Evolutionary conservation across 768 basidiomycete genomes (phyloP).

Genomic region (Filobasidium floriforme): DNA sequence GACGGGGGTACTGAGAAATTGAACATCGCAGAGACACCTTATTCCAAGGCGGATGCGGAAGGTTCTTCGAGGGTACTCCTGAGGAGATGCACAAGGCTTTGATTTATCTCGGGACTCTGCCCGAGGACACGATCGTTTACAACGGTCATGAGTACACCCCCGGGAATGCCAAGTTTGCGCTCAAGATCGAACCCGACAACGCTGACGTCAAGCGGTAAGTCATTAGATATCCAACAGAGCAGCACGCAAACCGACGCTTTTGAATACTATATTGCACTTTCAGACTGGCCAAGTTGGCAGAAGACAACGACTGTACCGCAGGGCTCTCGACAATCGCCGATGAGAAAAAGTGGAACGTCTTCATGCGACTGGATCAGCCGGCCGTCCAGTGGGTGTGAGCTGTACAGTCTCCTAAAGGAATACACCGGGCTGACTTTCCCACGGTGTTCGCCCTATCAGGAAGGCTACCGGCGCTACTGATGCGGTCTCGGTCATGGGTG

Average conservation of each 20-base stretch:
- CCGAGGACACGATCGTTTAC: slow-evolving; percentile 71
- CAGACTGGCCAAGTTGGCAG: slow-evolving; percentile 54
- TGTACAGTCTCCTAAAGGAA: background rate
- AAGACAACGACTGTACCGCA: slow-evolving; percentile 59
- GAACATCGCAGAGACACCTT: slow-evolving; percentile 61
- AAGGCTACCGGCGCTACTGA: slow-evolving; percentile 51
- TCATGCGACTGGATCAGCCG: slow-evolving; percentile 68
- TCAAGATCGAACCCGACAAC: slow-evolving; percentile 50
- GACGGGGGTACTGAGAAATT: background rate
- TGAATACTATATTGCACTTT: background rate
- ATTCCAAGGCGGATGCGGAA: slow-evolving; percentile 75
- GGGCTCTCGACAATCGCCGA: slow-evolving; percentile 83
- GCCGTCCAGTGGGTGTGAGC: slow-evolving; percentile 57
- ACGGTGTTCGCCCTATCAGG: slow-evolving; percentile 44
- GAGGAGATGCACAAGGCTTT: slow-evolving; percentile 67
- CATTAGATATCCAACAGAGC: too few species aligned
- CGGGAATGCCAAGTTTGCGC: slow-evolving; percentile 62
- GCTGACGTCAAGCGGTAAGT: slow-evolving; percentile 51
- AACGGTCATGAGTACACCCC: slow-evolving; percentile 89
- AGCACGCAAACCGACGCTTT: background rate
- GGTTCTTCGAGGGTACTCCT: slow-evolving; percentile 70
- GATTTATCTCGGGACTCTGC: slow-evolving; percentile 63
- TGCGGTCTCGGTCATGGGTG: slow-evolving; percentile 61
- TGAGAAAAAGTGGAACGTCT: slow-evolving; percentile 91
- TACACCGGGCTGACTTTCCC: background rate